phyloP scores from a whole-genome alignment of 148 eudicot genomes.

The Silene uniflora region DNA sequence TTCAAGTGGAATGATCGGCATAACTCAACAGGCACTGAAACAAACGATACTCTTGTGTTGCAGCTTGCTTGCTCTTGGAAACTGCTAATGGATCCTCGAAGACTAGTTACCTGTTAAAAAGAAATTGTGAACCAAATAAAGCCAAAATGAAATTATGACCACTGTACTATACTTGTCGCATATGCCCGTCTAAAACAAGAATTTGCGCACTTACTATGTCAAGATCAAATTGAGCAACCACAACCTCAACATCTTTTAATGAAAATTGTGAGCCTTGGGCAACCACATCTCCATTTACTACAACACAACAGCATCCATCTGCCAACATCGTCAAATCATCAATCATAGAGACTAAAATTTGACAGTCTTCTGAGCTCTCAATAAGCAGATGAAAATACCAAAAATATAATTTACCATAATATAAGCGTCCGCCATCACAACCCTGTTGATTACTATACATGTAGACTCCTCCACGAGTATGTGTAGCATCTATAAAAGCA shows the following conservation, averaged over 20 bases:
- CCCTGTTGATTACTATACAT: no score
- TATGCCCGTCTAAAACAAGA: no score
- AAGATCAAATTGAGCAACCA: slow-evolving; percentile 85
- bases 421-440: no score
- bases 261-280: no score
- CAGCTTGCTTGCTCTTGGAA: slow-evolving; percentile 94
- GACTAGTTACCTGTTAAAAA: slow-evolving; percentile 73
- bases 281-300: no score
- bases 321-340: slow-evolving; percentile 22
- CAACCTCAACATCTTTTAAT: slow-evolving; percentile 90
- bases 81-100: slow-evolving; percentile 82
- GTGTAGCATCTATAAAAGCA: no score
- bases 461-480: no score
- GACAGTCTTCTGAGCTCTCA: not conserved
- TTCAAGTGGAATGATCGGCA: slow-evolving; percentile 68
- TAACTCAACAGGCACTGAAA: slow-evolving; percentile 60
- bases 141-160: not conserved
- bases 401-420: slow-evolving; percentile 50
- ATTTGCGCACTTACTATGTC: slow-evolving; percentile 82
- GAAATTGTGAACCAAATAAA: slow-evolving; percentile 3
- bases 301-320: no score
- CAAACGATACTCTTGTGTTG: slow-evolving; percentile 46
- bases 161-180: not conserved
- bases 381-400: no score
- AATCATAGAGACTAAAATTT: slow-evolving; percentile 2